phyloP scores from a whole-genome alignment of 495 filamentous ascomycete genomes.

The Aspergillus carlsbadensis region DNA sequence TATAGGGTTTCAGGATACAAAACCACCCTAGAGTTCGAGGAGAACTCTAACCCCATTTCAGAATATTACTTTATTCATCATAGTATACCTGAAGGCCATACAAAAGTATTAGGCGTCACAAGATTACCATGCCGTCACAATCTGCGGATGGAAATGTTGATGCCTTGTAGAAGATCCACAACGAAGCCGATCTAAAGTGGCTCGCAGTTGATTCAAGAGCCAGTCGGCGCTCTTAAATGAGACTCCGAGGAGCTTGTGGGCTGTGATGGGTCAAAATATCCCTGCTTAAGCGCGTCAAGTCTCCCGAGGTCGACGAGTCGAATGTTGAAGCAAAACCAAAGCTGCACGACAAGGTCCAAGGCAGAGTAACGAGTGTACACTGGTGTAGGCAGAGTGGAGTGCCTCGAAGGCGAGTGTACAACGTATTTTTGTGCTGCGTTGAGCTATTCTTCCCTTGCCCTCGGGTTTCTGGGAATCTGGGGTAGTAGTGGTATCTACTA shows the following conservation, averaged over 20 bases:
- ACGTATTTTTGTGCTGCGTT: no score
- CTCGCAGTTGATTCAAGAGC: background rate
- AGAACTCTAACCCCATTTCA: background rate
- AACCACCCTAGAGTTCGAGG: background rate
- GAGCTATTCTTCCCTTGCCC: no score
- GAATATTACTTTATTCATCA: no score
- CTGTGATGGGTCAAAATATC: background rate
- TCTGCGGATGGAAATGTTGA: constrained; percentile 16
- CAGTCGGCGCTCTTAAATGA: background rate
- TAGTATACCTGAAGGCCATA: no score
- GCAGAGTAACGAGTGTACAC: no score
- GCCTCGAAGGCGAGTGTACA: no score
- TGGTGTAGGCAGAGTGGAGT: no score
- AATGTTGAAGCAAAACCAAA: no score
- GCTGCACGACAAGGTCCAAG: no score
- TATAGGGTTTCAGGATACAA: background rate
- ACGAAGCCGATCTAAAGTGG: constrained; percentile 3
- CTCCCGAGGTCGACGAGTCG: no score
- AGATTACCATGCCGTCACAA: constrained; percentile 10
- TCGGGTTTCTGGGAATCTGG: no score
- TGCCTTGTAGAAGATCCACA: constrained; percentile 19
- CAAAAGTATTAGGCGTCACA: background rate
- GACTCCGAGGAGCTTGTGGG: background rate
- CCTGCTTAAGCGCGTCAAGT: background rate
- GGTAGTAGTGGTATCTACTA: no score